These are phyloP conservation scores for Pleurotus djamor DNA, from an alignment of 768 basidiomycete species.

Conservation along the genomic window DNA sequence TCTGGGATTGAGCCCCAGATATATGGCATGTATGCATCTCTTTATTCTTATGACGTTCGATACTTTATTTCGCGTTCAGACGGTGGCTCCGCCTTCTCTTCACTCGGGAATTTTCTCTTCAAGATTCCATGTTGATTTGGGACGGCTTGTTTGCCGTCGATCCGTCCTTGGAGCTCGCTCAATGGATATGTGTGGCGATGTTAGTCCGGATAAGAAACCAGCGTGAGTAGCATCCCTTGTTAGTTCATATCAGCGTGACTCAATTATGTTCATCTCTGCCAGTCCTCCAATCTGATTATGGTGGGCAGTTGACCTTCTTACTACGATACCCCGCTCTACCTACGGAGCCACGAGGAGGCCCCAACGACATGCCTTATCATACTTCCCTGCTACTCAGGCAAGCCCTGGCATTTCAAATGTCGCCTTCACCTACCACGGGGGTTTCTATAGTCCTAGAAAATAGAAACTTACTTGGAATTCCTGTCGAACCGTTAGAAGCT, in stretches of 20 bases:
- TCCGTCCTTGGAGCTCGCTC: conserved; percentile 70
- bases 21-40: conserved; percentile 80
- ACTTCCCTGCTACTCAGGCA: conserved; percentile 77
- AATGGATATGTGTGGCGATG: conserved; percentile 94
- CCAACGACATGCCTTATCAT: conserved; percentile 47
- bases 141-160: conserved; percentile 93
- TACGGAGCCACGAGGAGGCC: conserved; percentile 17
- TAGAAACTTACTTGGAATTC: conserved; percentile 70
- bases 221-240: conserved; percentile 45
- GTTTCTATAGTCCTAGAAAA: conserved; percentile 84
- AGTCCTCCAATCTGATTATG: conserved; percentile 91
- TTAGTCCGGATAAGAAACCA: conserved; percentile 90
- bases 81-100: conserved; percentile 95
- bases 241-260: not conserved
- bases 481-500: conserved; percentile 59
- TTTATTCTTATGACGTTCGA: not conserved
- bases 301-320: conserved; percentile 76
- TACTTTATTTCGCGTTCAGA: conserved; percentile 31
- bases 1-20: conserved; percentile 94
- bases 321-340: conserved; percentile 79
- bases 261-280: conserved; percentile 14
- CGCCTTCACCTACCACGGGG: conserved; percentile 73
- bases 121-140: conserved; percentile 87
- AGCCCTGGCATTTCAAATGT: conserved; percentile 74
- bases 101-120: conserved; percentile 86